A percentile compares a stretch with the other conserved stretches of the same genome.
Evolutionary conservation across 495 filamentous ascomycete genomes (phyloP).

Genomic region (Penicillium maclennaniae): DNA sequence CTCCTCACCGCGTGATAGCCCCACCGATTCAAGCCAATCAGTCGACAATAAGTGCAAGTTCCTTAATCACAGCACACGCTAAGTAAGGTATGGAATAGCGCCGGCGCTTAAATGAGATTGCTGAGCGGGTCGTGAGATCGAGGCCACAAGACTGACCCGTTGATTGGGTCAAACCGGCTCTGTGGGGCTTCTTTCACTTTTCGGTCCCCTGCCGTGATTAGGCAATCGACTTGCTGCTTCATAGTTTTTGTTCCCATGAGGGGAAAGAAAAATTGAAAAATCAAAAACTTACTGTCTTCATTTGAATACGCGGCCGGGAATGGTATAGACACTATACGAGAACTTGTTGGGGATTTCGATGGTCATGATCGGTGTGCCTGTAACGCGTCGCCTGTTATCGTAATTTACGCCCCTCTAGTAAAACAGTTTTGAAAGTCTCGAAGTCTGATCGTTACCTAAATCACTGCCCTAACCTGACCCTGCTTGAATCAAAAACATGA

Average conservation of each 20-base stretch:
- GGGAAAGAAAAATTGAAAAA: neutral
- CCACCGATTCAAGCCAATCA: neutral
- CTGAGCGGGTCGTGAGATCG: neutral
- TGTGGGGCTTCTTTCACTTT: neutral
- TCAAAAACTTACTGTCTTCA: too few relatives aligned
- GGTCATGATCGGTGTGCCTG: too few relatives aligned
- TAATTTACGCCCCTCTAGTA: too few relatives aligned
- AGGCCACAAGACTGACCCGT: neutral
- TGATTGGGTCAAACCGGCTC: neutral
- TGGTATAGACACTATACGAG: too few relatives aligned
- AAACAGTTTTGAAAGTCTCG: too few relatives aligned
- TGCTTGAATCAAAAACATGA: too few relatives aligned
- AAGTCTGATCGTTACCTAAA: too few relatives aligned
- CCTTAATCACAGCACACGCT: neutral
- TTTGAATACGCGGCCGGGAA: too few relatives aligned
- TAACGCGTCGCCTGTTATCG: too few relatives aligned
- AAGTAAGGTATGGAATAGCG: neutral
- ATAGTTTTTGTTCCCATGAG: neutral
- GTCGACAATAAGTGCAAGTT: neutral
- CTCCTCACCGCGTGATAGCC: slow-evolving; percentile 2
- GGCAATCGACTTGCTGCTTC: neutral
- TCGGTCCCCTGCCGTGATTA: neutral
- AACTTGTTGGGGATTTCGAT: too few relatives aligned
- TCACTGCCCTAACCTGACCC: too few relatives aligned
- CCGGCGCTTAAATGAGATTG: slow-evolving; percentile 12